phyloP scores from a whole-genome alignment of 108 stramenopile genomes.

The Cyclotella sp. region DNA sequence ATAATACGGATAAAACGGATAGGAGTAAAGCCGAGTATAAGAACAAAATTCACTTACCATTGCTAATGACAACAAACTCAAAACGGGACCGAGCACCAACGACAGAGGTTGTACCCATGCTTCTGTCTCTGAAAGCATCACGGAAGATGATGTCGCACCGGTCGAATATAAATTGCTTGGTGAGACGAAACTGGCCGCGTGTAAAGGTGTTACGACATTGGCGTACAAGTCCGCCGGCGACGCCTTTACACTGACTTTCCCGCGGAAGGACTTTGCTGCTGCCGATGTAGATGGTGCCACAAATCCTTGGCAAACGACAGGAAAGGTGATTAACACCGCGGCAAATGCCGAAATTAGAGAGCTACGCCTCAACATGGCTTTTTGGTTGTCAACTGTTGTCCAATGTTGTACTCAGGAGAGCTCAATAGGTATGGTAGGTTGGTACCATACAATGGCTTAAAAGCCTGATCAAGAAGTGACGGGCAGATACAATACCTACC shows the following conservation, averaged over 20 bases:
- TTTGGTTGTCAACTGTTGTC: too few species aligned
- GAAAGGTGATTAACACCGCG: neutral
- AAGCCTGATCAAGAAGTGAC: too few species aligned
- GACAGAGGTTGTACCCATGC: conserved; percentile 86
- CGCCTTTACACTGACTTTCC: neutral
- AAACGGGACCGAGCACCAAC: conserved; percentile 70
- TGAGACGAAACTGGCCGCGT: neutral
- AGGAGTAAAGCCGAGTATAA: too few species aligned
- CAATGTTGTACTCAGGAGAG: too few species aligned
- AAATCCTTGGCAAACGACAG: conserved; percentile 6
- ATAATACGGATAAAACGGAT: neutral
- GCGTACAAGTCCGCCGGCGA: neutral
- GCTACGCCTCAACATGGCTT: neutral
- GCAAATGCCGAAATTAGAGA: neutral
- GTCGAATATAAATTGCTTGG: neutral
- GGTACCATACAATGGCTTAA: too few species aligned
- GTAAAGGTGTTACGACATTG: neutral
- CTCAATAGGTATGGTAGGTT: too few species aligned
- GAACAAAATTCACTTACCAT: conserved; percentile 63
- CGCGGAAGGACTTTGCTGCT: neutral
- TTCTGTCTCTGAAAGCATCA: conserved; percentile 82
- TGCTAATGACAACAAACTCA: conserved; percentile 85
- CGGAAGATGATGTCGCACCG: conserved; percentile 43
- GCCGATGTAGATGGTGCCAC: neutral
- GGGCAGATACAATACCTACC: too few species aligned